Evolutionary conservation across 2,329 filamentous ascomycete genomes (phyloP), one percentile per base, ranked within the genome.

Genomic region (Graphilbum ipis-grandicollis): DNA sequence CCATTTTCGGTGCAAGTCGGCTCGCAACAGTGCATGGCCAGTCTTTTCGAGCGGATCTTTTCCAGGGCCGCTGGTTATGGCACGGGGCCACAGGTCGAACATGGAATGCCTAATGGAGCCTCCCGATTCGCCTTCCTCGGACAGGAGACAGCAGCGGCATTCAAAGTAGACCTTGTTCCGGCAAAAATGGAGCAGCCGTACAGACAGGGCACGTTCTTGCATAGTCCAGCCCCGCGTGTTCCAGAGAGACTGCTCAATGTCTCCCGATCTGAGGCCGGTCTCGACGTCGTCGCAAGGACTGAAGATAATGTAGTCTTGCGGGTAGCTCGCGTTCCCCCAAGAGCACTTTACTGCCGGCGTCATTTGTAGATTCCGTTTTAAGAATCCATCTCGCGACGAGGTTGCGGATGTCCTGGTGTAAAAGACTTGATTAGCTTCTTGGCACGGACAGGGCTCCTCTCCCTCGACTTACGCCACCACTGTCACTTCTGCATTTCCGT

Each of bases 141-240:
- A 33, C 9, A 23, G 14, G 14, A 33, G 5, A 10, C 31, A 14
- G 31, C 10, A n/a, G 19, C 31, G 31, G 19, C 31, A 33, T 19
- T 33, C 31, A 33, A 33, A 33, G 19, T 33, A 33, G 19, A 33
- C 14, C 19, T 33, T 33, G 19, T 33, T 19, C 6, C n/a, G 12
- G 19, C 31, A 33, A 14, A 33, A 33, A 19, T 33, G 31, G 19
- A 33, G 19, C 19, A 33, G 19, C 31, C 31, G 31, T 10, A 19
- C 22, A 5, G 31, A 33, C 19, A 33, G 17, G 45, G 33, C 5
- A 43, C 31, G 44, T 39, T 36, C 38, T 34, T 31, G 47, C 30
- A 42, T 29, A 1, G 45, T 46, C 45, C 45, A 47, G 17, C 44
- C 45, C n/a, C 45, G 34, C 12, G 12, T 34, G 36, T 39, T 34